Percentiles rank a stretch among this genome's conserved stretches.
These are phyloP conservation scores for Blastocystis sp. DNA, from an alignment of 352 stramenopile genomes.

Conservation along the genomic window DNA sequence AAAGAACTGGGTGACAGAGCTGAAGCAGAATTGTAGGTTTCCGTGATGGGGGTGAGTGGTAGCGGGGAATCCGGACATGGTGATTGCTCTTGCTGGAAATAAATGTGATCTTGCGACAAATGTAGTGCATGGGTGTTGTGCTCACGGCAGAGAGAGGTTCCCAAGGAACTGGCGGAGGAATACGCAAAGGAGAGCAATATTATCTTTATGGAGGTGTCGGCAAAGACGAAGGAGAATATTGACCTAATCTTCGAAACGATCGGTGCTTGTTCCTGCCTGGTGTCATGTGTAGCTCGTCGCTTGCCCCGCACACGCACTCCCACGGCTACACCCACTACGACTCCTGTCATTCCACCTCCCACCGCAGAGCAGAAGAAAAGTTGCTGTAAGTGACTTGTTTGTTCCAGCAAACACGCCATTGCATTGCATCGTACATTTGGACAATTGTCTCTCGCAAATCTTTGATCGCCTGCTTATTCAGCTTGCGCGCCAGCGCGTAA, in stretches of 20 bases:
- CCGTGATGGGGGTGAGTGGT: neutral
- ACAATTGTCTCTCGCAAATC: slow-evolving; percentile 13
- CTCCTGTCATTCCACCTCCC: neutral
- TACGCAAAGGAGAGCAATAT: slow-evolving; percentile 86
- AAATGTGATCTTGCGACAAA: slow-evolving; percentile 84
- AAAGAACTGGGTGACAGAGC: slow-evolving; percentile 88
- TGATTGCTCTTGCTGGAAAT: slow-evolving; percentile 85
- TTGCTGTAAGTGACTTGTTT: slow-evolving; percentile 47
- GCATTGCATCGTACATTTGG: neutral
- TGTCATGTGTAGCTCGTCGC: neutral
- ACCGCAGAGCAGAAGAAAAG: slow-evolving; percentile 48
- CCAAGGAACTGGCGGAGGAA: slow-evolving; percentile 74
- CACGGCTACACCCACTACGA: neutral
- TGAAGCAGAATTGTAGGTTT: slow-evolving; percentile 80
- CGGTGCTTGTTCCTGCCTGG: neutral
- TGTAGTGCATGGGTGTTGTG: slow-evolving; percentile 32
- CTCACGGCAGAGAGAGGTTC: slow-evolving; percentile 71
- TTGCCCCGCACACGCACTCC: slow-evolving; percentile 44
- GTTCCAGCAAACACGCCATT: slow-evolving; percentile 35
- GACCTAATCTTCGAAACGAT: slow-evolving; percentile 81
- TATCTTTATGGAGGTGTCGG: slow-evolving; percentile 64
- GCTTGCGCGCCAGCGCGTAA: slow-evolving; percentile 46
- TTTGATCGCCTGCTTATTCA: slow-evolving; percentile 57
- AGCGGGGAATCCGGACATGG: slow-evolving; percentile 75
- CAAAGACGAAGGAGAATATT: slow-evolving; percentile 83